Percentiles rank a stretch among this genome's conserved stretches.
phyloP scores from a whole-genome alignment of 352 stramenopile species.

The Phytophthora pisi region DNA sequence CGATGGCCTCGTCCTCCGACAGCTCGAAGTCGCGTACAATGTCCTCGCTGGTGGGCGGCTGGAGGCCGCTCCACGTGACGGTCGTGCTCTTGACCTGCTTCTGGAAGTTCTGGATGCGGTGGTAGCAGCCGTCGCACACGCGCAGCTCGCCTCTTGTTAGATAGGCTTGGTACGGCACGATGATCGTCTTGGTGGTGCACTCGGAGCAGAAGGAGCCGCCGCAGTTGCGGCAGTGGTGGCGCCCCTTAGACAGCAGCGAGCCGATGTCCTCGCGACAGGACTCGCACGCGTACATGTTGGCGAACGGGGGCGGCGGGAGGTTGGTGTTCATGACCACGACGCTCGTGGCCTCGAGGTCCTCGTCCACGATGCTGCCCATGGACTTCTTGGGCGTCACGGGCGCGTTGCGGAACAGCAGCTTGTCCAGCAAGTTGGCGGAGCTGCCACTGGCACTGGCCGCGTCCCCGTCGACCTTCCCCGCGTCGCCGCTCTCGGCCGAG shows the following conservation, averaged over 20 bases:
- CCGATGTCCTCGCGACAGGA: conserved; percentile 78
- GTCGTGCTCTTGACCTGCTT: conserved; percentile 58
- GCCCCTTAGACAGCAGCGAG: conserved; percentile 65
- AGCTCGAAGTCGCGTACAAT: conserved; percentile 58
- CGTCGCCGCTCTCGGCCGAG: neutral
- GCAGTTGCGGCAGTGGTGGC: conserved; percentile 85
- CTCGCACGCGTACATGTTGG: conserved; percentile 81
- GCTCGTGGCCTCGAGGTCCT: conserved; percentile 49
- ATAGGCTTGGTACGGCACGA: conserved; percentile 72
- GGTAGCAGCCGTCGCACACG: conserved; percentile 77
- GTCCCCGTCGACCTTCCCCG: conserved; percentile 2
- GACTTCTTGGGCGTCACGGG: conserved; percentile 32
- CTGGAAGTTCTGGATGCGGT: conserved; percentile 78
- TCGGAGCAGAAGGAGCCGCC: conserved; percentile 74
- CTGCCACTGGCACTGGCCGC: conserved; percentile 1
- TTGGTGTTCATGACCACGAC: conserved; percentile 60
- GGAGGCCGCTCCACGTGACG: conserved; percentile 70
- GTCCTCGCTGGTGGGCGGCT: conserved; percentile 37
- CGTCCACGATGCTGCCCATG: conserved; percentile 47
- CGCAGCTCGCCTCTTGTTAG: conserved; percentile 61
- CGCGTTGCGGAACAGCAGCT: conserved; percentile 43
- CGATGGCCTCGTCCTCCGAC: conserved; percentile 43
- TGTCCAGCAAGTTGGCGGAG: conserved; percentile 42
- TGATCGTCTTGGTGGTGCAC: conserved; percentile 57
- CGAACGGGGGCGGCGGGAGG: conserved; percentile 67